Evolutionary conservation across 2,329 filamentous ascomycete genomes (phyloP).

Genomic region (Alternaria metachromatica): DNA sequence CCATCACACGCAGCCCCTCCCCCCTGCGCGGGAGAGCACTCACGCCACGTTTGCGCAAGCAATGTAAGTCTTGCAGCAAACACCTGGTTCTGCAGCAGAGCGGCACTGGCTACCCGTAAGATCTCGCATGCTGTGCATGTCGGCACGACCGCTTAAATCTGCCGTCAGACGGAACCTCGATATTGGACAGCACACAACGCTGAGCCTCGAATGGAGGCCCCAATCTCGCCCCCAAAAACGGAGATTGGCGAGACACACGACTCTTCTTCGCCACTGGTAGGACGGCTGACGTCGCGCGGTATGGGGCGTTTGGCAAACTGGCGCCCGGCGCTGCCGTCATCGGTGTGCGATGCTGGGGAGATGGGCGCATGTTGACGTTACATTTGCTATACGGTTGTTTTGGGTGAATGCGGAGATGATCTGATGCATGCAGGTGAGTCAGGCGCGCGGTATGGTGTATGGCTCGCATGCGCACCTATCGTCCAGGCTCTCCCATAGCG

Average conservation of each 20-base stretch:
- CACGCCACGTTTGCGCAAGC: background rate
- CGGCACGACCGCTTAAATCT: conserved; percentile 1
- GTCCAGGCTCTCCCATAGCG: background rate
- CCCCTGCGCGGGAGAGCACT: background rate
- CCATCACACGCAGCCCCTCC: background rate
- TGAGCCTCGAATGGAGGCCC: background rate
- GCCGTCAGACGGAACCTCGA: background rate
- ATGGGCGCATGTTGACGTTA: conserved; percentile 1
- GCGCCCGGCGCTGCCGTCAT: conserved; percentile 13
- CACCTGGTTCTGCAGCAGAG: background rate
- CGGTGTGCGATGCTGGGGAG: conserved; percentile 20
- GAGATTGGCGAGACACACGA: conserved; percentile 5
- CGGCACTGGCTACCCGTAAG: background rate
- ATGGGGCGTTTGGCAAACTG: conserved; percentile 15
- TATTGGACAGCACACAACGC: background rate
- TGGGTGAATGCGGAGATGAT: conserved; percentile 1
- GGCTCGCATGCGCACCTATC: background rate
- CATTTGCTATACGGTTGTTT: background rate
- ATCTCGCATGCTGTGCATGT: conserved; percentile 8
- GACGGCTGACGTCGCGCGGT: conserved; percentile 20
- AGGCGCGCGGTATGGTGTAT: background rate
- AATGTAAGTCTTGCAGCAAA: background rate
- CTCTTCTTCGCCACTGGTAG: conserved; percentile 5
- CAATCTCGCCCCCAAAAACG: background rate
- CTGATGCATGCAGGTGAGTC: background rate